Evolutionary conservation across 1,284 basidiomycete genomes (phyloP).

Genomic region (Papiliotrema nemorosa): DNA sequence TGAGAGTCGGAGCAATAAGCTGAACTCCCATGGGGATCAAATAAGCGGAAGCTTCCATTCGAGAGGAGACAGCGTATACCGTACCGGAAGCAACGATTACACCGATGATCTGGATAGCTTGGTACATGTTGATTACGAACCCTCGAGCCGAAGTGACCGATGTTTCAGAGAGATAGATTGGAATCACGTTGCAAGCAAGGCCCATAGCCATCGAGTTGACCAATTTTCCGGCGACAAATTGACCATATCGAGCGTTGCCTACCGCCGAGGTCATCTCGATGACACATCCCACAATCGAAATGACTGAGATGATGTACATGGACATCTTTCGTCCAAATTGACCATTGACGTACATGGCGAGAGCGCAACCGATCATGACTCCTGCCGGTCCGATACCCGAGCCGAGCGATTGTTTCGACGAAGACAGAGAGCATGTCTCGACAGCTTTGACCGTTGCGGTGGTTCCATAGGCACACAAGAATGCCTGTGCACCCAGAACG

Average conservation of each 20-base stretch:
- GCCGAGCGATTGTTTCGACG: conserved; percentile 14
- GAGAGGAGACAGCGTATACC: conserved; percentile 21
- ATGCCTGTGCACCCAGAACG: conserved; percentile 15
- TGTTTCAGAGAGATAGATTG: conserved; percentile 23
- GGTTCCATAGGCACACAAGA: conserved; percentile 19
- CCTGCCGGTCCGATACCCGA: conserved; percentile 12
- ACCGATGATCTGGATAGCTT: conserved; percentile 24
- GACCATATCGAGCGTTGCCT: conserved; percentile 14
- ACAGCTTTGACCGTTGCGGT: conserved; percentile 13
- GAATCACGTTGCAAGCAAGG: conserved; percentile 19
- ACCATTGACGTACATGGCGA: conserved; percentile 19
- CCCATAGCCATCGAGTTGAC: conserved; percentile 24
- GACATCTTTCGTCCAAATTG: conserved; percentile 14
- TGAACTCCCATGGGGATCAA: conserved; percentile 29
- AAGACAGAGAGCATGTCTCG: conserved; percentile 15
- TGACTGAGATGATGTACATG: conserved; percentile 11
- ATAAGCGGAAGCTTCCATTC: conserved; percentile 14
- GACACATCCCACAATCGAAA: conserved; percentile 21
- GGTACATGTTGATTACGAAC: conserved; percentile 24
- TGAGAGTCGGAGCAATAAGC: conserved; percentile 16
- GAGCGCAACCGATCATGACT: conserved; percentile 23
- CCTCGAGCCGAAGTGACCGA: conserved; percentile 19
- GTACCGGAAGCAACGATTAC: conserved; percentile 21
- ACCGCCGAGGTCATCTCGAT: conserved; percentile 21
- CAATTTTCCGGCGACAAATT: conserved; percentile 26